These are phyloP conservation scores for Tuber melanosporum DNA, from an alignment of 495 filamentous ascomycete species.

Conservation along the genomic window DNA sequence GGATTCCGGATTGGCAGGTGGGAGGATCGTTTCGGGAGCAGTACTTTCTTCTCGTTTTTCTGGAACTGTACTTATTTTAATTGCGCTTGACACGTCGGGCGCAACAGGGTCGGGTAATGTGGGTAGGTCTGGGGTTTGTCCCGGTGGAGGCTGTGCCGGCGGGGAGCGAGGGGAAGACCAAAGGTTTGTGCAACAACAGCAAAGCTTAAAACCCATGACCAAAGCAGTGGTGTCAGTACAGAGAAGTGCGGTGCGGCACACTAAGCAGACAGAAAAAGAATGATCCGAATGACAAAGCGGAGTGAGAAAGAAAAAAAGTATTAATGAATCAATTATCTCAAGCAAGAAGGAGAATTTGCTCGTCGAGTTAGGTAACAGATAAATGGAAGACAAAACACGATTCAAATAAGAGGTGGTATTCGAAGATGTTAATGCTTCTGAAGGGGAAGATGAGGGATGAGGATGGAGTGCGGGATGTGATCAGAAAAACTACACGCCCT, in stretches of 20 bases:
- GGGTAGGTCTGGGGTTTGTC: conserved; percentile 6
- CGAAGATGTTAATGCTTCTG: not conserved
- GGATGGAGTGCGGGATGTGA: not conserved
- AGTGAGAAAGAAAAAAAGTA: conserved; percentile 10
- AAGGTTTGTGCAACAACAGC: conserved; percentile 18
- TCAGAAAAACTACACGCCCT: not conserved
- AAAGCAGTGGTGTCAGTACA: conserved; percentile 13
- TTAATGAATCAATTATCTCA: not conserved
- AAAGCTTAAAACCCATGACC: conserved; percentile 31
- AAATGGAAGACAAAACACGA: not conserved
- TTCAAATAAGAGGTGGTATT: not conserved
- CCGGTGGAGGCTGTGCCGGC: conserved; percentile 8
- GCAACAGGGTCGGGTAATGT: not conserved
- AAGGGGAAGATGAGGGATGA: conserved; percentile 1
- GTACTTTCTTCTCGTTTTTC: not conserved
- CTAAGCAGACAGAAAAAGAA: conserved; percentile 7
- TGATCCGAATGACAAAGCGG: conserved; percentile 3
- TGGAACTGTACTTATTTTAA: not conserved
- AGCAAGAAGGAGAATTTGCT: not conserved
- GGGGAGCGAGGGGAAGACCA: not conserved
- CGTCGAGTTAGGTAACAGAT: not conserved
- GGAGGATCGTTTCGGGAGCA: not conserved
- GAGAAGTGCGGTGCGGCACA: not conserved
- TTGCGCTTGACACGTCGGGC: not conserved
- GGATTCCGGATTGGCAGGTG: not conserved